A percentile compares a stretch with the other conserved stretches of the same genome.
Conservation (phyloP, 805 yeast species). For the Ogataea paradorogensis region DNA sequence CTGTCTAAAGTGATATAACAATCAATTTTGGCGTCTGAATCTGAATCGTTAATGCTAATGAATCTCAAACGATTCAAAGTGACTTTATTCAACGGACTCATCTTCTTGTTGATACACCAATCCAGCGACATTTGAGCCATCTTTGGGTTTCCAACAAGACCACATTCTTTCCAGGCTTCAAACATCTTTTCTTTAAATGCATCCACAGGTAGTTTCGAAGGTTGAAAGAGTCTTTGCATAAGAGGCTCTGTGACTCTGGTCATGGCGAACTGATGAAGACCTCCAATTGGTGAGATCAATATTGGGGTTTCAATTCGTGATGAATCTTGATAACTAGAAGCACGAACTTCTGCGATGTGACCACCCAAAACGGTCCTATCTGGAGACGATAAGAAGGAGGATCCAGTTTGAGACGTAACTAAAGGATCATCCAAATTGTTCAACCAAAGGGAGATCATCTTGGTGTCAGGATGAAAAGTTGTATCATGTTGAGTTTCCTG, state of each 20-base stretch:
- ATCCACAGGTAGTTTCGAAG: constrained; percentile 6
- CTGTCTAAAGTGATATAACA: constrained; percentile 34
- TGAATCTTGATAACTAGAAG: neutral
- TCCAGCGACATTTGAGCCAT: constrained; percentile 33
- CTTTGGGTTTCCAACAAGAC: constrained; percentile 28
- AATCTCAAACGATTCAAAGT: constrained; percentile 28
- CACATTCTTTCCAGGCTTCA: constrained; percentile 21
- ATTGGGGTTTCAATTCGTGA: constrained; percentile 22
- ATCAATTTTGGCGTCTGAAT: constrained; percentile 19
- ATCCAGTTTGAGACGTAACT: constrained; percentile 23
- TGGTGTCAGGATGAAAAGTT: constrained; percentile 31
- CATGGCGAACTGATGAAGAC: constrained; percentile 38
- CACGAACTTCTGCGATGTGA: constrained; percentile 15
- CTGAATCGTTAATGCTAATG: constrained; percentile 16
- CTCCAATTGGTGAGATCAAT: constrained; percentile 41
- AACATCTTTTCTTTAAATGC: constrained; percentile 17
- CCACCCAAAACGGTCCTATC: constrained; percentile 16
- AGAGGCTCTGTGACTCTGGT: constrained; percentile 25
- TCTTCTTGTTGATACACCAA: constrained; percentile 31
- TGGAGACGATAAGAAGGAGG: constrained; percentile 17
- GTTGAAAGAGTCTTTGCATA: constrained; percentile 19
- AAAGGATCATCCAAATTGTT: constrained; percentile 27
- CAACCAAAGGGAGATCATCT: constrained; percentile 29
- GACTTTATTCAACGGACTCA: constrained; percentile 29
- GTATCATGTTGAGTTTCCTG: constrained; percentile 2